Base-by-base conservation (phyloP, 306 rosid species). In the Malus fusca region DNA sequence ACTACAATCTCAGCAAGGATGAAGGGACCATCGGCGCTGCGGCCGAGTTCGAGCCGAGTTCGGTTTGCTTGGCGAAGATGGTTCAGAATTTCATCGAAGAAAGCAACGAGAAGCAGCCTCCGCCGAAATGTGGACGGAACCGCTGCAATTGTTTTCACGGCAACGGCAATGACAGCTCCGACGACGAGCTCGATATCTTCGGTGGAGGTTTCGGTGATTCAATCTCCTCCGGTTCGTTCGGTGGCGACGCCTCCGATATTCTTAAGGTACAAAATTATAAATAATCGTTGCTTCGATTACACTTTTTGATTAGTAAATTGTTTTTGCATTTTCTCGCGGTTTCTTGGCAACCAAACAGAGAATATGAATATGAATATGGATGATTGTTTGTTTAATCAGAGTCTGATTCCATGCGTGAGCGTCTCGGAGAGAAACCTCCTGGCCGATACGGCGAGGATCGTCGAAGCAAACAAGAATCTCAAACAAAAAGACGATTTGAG, bases 111-210 rank as follows among this genome's bases (percentile, higher is more conserved):
- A 90, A 86, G 69, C 97, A 80, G n/a, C 75, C 82, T 31, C 71
- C 79, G 30, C 73, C 79, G 51, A 95, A 90, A 80, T 82, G 81
- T 11, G 91, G 89, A 30, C 92, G 97, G 62, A 90, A 90, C 72
- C 97, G 91, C 86, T 95, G 97, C 84, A 95, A 95, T 80, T 95
- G 98, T 84, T 95, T 95, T 69, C 88, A 95, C 82, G 96, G 90
- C 9, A 95, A 88, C 78, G 69, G 76, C 83, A 92, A 95, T 68
- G 98, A 90, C 48, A 87, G 91, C 82, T 95, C 99, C 80, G 98
- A 95, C 75, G 99, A 95, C 18, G 97, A 96, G 61, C 82, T 90
- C 65, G 98, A 96, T 43, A 46, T 88, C 70, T 90, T 90, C 46
- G 87, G 86, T 46, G 82, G 86, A 19, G 51, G 70, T n/a, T 90